These are phyloP conservation scores for Penicillium coprophilum DNA, from an alignment of 495 filamentous ascomycete species.

Conservation along the genomic window DNA sequence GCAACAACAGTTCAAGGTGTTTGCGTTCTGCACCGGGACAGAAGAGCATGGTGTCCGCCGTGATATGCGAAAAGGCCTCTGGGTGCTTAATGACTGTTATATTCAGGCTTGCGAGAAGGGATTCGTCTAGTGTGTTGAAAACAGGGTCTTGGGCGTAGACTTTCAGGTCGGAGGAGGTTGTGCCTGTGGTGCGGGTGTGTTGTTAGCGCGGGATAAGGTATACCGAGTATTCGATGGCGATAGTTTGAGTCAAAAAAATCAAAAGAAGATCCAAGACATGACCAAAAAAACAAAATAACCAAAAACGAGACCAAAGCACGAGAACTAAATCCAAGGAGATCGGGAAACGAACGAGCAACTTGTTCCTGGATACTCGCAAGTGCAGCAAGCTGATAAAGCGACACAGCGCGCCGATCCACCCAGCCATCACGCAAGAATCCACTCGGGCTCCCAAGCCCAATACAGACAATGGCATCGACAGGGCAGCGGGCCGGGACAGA, in stretches of 20 bases:
- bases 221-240: not conserved
- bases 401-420: conserved; percentile 46
- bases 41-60: conserved; percentile 57
- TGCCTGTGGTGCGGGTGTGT: not conserved
- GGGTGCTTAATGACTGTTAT: conserved; percentile 59
- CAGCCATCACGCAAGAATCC: conserved; percentile 47
- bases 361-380: conserved; percentile 52
- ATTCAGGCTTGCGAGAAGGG: conserved; percentile 53
- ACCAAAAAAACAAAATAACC: not conserved
- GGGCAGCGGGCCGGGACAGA: not conserved
- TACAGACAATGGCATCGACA: conserved; percentile 41
- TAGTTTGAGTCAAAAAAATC: not conserved
- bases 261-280: not conserved
- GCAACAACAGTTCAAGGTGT: conserved; percentile 39
- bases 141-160: conserved; percentile 68
- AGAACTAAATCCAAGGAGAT: not conserved
- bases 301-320: conserved; percentile 1
- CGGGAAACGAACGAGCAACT: conserved; percentile 17
- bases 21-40: conserved; percentile 51
- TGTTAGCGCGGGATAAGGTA: not conserved
- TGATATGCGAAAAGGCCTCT: conserved; percentile 53
- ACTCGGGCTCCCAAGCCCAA: conserved; percentile 57
- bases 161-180: conserved; percentile 11
- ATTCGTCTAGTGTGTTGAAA: conserved; percentile 61
- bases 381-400: conserved; percentile 61